phyloP scores from a whole-genome alignment of 2,329 filamentous ascomycete species.

The Colletotrichum melonis region DNA sequence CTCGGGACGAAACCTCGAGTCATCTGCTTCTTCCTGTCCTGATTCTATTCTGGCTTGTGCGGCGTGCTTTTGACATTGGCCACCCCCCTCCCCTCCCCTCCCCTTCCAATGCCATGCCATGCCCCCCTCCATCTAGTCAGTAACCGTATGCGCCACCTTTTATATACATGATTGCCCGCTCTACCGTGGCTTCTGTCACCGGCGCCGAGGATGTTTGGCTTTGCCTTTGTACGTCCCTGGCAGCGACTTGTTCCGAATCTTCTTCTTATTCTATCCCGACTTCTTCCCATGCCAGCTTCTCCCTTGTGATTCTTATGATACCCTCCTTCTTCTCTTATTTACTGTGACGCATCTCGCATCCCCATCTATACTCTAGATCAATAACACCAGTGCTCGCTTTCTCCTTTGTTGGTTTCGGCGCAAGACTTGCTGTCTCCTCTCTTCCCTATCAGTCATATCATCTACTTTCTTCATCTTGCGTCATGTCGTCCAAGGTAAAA shows the following conservation, averaged over 20 bases:
- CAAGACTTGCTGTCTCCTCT: conserved; percentile 8
- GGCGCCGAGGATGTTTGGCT: conserved; percentile 36
- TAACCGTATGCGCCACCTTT: conserved; percentile 22
- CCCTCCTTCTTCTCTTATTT: neutral
- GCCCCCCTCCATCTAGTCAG: neutral
- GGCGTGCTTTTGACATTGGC: conserved; percentile 12
- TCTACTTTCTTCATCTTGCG: neutral
- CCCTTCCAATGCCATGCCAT: neutral
- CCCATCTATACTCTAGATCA: neutral
- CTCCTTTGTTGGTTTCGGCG: neutral
- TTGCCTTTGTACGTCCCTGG: conserved; percentile 27
- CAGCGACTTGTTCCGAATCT: conserved; percentile 29
- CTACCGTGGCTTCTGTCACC: conserved; percentile 36
- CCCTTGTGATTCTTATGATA: conserved; percentile 19
- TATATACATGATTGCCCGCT: conserved; percentile 18
- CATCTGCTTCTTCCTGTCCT: conserved; percentile 21
- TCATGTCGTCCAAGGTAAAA: conserved; percentile 56
- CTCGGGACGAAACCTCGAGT: conserved; percentile 23
- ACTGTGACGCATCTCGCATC: neutral
- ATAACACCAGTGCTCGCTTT: neutral
- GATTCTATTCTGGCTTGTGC: conserved; percentile 30
- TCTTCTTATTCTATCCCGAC: conserved; percentile 27
- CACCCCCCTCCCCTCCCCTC: conserved; percentile 9
- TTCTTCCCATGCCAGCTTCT: conserved; percentile 1
- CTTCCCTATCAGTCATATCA: conserved; percentile 6